Percentiles rank a stretch among this genome's conserved stretches.
phyloP scores from a whole-genome alignment of 305 asterid species.

The Solanum chacoense region DNA sequence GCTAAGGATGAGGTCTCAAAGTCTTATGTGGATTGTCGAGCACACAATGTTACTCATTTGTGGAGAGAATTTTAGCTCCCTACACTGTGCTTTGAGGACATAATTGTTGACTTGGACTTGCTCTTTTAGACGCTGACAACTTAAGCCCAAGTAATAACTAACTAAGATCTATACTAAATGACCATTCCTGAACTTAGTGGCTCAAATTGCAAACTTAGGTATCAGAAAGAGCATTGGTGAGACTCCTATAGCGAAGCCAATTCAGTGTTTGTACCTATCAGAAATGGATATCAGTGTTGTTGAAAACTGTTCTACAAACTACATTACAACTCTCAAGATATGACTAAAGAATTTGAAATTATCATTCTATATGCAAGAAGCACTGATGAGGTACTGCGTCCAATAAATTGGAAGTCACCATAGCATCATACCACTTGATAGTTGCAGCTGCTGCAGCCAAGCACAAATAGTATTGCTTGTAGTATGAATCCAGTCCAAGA shows the following conservation, averaged over 20 bases:
- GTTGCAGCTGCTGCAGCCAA: slow-evolving; percentile 97
- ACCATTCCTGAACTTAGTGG: neutral
- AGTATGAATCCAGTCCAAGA: slow-evolving; percentile 82
- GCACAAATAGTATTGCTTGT: slow-evolving; percentile 93
- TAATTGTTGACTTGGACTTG: neutral
- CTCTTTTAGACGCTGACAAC: neutral
- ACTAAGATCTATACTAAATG: neutral
- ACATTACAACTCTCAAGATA: neutral
- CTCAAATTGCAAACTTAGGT: neutral
- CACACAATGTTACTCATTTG: neutral
- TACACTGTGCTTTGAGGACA: neutral
- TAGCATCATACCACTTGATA: slow-evolving; percentile 68
- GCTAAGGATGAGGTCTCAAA: neutral
- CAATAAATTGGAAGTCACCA: slow-evolving; percentile 6
- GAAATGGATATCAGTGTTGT: neutral
- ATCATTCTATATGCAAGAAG: neutral
- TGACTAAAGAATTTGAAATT: neutral
- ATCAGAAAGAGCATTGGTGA: neutral
- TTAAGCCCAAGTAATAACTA: neutral
- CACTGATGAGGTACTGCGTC: neutral
- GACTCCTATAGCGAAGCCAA: neutral
- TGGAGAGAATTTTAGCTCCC: neutral
- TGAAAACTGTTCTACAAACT: neutral
- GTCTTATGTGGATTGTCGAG: neutral
- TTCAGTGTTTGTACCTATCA: neutral